These are phyloP conservation scores for Talaromyces sp. DNA, from an alignment of 2,329 filamentous ascomycete species.

Conservation along the genomic window DNA sequence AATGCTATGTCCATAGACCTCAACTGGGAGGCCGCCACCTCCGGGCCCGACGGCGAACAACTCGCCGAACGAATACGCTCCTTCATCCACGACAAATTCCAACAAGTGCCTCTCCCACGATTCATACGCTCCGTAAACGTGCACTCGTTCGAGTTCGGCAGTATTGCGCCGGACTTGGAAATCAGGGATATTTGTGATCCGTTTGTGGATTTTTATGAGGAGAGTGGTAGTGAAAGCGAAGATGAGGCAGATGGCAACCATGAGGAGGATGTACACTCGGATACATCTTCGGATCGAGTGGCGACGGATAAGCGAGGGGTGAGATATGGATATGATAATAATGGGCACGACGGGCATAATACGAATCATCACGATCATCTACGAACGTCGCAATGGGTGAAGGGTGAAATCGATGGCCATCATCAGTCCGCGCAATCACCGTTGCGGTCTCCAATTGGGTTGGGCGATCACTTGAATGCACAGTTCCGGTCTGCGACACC, in stretches of 20 bases:
- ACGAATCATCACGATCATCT: constrained; percentile 32
- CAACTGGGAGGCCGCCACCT: constrained; percentile 91
- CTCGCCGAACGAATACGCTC: constrained; percentile 83
- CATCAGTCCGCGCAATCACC: constrained; percentile 26
- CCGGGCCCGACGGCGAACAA: constrained; percentile 79
- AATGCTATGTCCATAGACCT: constrained; percentile 90
- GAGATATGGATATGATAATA: constrained; percentile 13
- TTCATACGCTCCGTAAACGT: constrained; percentile 97
- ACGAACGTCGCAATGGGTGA: constrained; percentile 30
- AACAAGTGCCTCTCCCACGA: constrained; percentile 82
- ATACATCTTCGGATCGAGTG: constrained; percentile 34
- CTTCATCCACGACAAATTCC: constrained; percentile 95
- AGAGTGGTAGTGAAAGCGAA: constrained; percentile 49
- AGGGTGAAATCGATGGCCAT: constrained; percentile 29
- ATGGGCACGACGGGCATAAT: constrained; percentile 10
- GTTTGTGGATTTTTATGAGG: constrained; percentile 92
- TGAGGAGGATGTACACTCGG: constrained; percentile 47
- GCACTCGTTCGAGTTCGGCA: constrained; percentile 90
- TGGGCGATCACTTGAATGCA: constrained; percentile 41
- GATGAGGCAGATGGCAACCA: neutral
- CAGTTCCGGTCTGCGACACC: constrained; percentile 48
- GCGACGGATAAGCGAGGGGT: constrained; percentile 21
- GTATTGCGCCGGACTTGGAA: constrained; percentile 76
- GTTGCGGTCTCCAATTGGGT: constrained; percentile 37
- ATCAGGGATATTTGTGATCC: constrained; percentile 97